These are phyloP conservation scores for Colletotrichum tanaceti DNA, from an alignment of 2,329 filamentous ascomycete genomes.

Conservation along the genomic window DNA sequence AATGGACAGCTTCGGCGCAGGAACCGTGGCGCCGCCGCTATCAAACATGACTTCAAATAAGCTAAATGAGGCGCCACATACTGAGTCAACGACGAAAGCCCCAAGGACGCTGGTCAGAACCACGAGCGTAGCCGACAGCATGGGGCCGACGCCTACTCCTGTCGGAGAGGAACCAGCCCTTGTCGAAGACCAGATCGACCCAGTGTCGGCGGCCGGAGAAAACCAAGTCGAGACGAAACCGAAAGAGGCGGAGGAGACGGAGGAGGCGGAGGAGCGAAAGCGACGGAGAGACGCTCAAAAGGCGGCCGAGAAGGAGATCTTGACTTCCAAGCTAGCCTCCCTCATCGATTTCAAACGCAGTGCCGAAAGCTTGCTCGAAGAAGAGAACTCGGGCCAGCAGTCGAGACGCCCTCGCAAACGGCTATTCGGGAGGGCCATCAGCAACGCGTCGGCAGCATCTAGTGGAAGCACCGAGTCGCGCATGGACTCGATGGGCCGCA, in stretches of 20 bases:
- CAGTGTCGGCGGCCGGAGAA: slow-evolving; percentile 15
- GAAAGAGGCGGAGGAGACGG: slow-evolving; percentile 41
- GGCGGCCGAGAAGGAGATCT: slow-evolving; percentile 54
- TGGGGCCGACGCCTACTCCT: slow-evolving; percentile 28
- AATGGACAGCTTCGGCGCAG: slow-evolving; percentile 44
- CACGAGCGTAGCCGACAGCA: slow-evolving; percentile 36
- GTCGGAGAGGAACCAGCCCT: slow-evolving; percentile 5
- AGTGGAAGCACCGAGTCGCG: slow-evolving; percentile 56
- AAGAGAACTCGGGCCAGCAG: slow-evolving; percentile 39
- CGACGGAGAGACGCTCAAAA: slow-evolving; percentile 42
- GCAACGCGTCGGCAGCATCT: slow-evolving; percentile 66
- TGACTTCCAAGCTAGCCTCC: slow-evolving; percentile 56
- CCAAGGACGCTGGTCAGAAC: slow-evolving; percentile 6
- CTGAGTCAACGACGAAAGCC: slow-evolving; percentile 31
- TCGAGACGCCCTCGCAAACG: slow-evolving; percentile 53
- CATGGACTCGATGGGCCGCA: slow-evolving; percentile 41
- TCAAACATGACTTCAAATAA: slow-evolving; percentile 55
- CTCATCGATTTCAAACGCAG: slow-evolving; percentile 52
- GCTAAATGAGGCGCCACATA: slow-evolving; percentile 56
- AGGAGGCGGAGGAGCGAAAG: slow-evolving; percentile 40
- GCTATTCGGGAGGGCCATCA: slow-evolving; percentile 68
- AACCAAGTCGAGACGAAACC: slow-evolving; percentile 31
- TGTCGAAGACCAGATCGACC: not conserved
- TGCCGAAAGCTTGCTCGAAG: slow-evolving; percentile 33
- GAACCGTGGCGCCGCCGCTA: slow-evolving; percentile 51